Percentiles rank a stretch among this genome's conserved stretches.
Conservation (phyloP, 495 filamentous ascomycete genomes). For the Neurospora sp. region DNA sequence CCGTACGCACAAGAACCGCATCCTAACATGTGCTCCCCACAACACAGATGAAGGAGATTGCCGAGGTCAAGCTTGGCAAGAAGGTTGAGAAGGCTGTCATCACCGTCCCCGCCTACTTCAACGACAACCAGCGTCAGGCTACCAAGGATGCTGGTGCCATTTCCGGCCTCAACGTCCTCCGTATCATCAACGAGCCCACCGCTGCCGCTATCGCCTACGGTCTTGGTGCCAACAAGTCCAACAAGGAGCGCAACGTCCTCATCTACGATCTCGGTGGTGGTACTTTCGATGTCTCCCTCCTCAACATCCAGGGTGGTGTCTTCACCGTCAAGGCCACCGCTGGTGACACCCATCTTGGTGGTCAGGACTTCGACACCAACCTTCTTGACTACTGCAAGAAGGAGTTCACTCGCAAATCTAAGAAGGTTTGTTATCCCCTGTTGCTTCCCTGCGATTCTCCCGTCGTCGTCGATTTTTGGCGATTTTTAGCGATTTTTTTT, state of each 20-base stretch:
- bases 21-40: neutral
- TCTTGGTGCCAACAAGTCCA: constrained; percentile 82
- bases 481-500: no score
- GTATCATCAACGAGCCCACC: constrained; percentile 99
- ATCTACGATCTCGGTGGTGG: constrained; percentile 99
- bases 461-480: no score
- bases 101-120: constrained; percentile 99
- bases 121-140: constrained; percentile 97
- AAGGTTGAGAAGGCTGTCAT: constrained; percentile 98
- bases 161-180: constrained; percentile 92
- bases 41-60: constrained; percentile 87
- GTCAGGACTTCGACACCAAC: constrained; percentile 98
- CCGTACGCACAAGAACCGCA: neutral
- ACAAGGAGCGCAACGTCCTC: constrained; percentile 95
- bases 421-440: no score
- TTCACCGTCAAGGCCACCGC: constrained; percentile 99
- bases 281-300: constrained; percentile 98
- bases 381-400: constrained; percentile 92
- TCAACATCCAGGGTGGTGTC: constrained; percentile 98
- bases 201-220: constrained; percentile 96
- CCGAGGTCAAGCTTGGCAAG: constrained; percentile 90
- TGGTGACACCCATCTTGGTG: constrained; percentile 98
- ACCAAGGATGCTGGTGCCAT: constrained; percentile 99
- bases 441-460: no score
- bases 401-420: no score